phyloP scores from a whole-genome alignment of 768 basidiomycete species.

The Daedalea quercina region DNA sequence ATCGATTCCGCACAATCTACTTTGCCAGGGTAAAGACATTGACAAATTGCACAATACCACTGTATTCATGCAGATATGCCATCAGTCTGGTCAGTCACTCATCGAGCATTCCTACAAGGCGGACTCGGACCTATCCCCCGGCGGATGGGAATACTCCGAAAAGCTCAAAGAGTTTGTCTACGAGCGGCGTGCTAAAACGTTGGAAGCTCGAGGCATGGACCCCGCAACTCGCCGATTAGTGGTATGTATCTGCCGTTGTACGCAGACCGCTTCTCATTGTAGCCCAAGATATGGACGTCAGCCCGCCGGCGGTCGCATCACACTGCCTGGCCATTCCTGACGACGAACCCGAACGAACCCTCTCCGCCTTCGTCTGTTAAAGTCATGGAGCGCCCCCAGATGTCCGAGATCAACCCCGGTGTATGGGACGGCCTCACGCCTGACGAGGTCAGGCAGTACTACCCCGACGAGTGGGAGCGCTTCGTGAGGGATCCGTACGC shows the following conservation, averaged over 20 bases:
- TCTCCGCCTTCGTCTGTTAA: conserved; percentile 47
- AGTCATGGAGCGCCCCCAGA: conserved; percentile 92
- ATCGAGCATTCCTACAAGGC: conserved; percentile 99
- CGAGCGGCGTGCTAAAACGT: conserved; percentile 69
- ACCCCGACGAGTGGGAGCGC: conserved; percentile 91
- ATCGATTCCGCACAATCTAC: conserved; percentile 86
- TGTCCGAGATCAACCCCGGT: conserved; percentile 97
- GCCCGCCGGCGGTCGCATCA: conserved; percentile 89
- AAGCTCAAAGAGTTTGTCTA: conserved; percentile 85
- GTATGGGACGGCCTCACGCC: conserved; percentile 95
- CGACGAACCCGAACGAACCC: conserved; percentile 15
- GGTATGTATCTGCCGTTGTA: conserved; percentile 33
- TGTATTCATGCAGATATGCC: too few species aligned
- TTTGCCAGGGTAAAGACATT: conserved; percentile 70
- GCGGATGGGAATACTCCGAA: conserved; percentile 94
- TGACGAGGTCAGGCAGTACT: conserved; percentile 82
- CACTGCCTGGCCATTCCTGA: conserved; percentile 91
- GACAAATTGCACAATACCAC: too few species aligned
- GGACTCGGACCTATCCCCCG: conserved; percentile 91
- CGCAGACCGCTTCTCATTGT: not conserved
- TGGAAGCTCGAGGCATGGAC: conserved; percentile 64
- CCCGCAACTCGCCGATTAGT: conserved; percentile 56
- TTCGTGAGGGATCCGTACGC: conserved; percentile 91
- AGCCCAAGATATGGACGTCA: conserved; percentile 88
- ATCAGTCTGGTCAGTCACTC: conserved; percentile 92